Evolutionary conservation across 2,329 filamentous ascomycete species (phyloP), one percentile per base, ranked within the genome.

Genomic region (Coniochaeta sp.): DNA sequence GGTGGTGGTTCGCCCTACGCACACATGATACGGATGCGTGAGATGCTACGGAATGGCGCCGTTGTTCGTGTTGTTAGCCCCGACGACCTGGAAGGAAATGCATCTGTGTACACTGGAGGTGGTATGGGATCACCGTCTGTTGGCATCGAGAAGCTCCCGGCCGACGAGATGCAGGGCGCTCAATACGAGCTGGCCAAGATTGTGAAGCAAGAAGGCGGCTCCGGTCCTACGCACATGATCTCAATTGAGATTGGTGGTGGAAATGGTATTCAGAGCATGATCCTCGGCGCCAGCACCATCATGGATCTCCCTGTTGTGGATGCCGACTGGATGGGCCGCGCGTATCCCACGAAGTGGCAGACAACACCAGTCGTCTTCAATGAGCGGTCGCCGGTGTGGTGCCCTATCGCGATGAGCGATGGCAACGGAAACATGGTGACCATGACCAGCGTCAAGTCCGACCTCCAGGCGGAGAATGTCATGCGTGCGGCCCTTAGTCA

Each of bases 191-290:
- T 88, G 12, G 84, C 81, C 69, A 78, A 80, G 55, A 78, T 80
- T 30, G 38, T 40, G 16, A 40, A 74, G 79, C 55, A 72, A 75
- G 40, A 68, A 71, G 17, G 67, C 69, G 38, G 38, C 38, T 40
- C 38, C 38, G 38, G 38, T 1, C 78, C 82, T 24, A 81, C 84
- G 22, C 81, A 83, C 40, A 81, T 88, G 62, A 83, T 89, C 62
- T 79, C 83, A 1, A 70, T 88, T 12, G 86, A 89, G 65, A 86
- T 89, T 59, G 87, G 87, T n/a, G 86, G 87, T 7, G 80, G 79
- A 4, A 89, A 89, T 63, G 85, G 86, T 0, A 73, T 88, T 9
- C 79, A 84, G 63, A 79, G 81, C 9, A 74, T 87, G 71, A 75
- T 85, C 4, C 70, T 86, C 4, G 83, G 83, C 5, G 80, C 81